Conservation (phyloP, 2,329 filamentous ascomycete species). For the Hortaea sp. region DNA sequence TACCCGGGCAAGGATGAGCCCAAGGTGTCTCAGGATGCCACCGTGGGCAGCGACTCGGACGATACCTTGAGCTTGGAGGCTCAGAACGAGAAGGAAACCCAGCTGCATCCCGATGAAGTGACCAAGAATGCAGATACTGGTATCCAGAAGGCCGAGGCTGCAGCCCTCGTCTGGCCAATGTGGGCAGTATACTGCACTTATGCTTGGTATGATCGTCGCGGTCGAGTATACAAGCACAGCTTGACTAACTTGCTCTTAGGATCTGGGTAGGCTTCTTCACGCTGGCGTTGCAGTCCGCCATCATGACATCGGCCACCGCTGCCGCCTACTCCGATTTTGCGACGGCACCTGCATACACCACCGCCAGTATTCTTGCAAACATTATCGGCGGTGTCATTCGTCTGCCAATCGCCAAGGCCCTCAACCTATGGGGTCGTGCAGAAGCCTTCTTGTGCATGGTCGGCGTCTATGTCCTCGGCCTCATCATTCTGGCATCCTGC, state of each 20-base stretch:
- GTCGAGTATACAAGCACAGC: not conserved
- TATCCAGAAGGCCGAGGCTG: conserved; percentile 30
- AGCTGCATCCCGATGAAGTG: conserved; percentile 18
- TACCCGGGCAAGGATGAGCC: not conserved
- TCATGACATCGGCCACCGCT: conserved; percentile 27
- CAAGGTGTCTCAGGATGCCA: not conserved
- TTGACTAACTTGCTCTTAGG: conserved; percentile 16
- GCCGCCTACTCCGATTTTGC: conserved; percentile 31
- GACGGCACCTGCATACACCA: conserved; percentile 25
- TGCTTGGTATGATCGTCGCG: conserved; percentile 22
- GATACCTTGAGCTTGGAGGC: conserved; percentile 21
- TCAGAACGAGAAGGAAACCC: conserved; percentile 21
- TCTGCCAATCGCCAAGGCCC: conserved; percentile 30
- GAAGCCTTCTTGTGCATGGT: conserved; percentile 31
- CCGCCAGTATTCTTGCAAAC: conserved; percentile 26
- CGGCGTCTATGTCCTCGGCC: not conserved
- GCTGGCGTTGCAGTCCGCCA: conserved; percentile 37
- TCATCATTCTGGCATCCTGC: conserved; percentile 21
- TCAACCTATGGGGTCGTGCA: conserved; percentile 32
- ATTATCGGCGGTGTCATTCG: conserved; percentile 28
- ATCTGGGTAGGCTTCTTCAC: conserved; percentile 41
- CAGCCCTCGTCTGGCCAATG: conserved; percentile 31
- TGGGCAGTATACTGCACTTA: conserved; percentile 29
- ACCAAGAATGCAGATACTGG: conserved; percentile 27
- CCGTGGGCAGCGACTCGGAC: not conserved